These are phyloP conservation scores for Fallopia convolvulus DNA, from an alignment of 148 eudicot species.

Conservation along the genomic window DNA sequence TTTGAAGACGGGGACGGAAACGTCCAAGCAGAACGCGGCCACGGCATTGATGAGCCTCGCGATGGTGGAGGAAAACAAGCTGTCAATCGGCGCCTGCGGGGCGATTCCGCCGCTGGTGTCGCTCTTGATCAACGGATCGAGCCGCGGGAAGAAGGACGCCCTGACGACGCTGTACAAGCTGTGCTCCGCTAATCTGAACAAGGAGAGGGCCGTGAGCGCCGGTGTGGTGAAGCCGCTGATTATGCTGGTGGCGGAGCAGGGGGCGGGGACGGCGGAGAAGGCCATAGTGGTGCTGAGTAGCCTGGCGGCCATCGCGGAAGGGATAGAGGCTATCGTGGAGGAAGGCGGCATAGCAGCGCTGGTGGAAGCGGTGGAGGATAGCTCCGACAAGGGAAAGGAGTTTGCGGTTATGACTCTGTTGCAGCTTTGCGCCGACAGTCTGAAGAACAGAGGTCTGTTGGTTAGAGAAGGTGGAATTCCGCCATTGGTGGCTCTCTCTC, in stretches of 20 bases:
- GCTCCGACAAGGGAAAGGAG: constrained; percentile 71
- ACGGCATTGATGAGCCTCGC: constrained; percentile 68
- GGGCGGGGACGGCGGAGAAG: constrained; percentile 80
- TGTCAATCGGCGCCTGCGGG: constrained; percentile 75
- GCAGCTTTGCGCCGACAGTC: constrained; percentile 59
- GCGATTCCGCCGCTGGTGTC: constrained; percentile 77
- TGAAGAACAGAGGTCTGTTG: constrained; percentile 49
- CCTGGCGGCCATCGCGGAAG: constrained; percentile 46
- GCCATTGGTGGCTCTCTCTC: constrained; percentile 76
- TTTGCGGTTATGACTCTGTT: constrained; percentile 70
- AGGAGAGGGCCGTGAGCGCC: constrained; percentile 71
- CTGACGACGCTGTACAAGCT: constrained; percentile 78
- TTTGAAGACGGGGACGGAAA: constrained; percentile 68
- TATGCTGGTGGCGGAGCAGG: constrained; percentile 52
- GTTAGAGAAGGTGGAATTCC: constrained; percentile 90
- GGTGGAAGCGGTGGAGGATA: constrained; percentile 79
- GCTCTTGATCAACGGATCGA: constrained; percentile 46
- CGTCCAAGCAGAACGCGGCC: constrained; percentile 83
- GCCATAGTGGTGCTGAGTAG: constrained; percentile 84
- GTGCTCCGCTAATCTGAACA: constrained; percentile 51
- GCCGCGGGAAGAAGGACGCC: constrained; percentile 80
- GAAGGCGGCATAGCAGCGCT: constrained; percentile 73
- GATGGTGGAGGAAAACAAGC: constrained; percentile 59
- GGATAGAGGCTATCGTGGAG: constrained; percentile 53
- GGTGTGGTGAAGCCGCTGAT: constrained; percentile 75